Evolutionary conservation across 139 green algal species (phyloP).

Genomic region (Desmodesmus armatus): DNA sequence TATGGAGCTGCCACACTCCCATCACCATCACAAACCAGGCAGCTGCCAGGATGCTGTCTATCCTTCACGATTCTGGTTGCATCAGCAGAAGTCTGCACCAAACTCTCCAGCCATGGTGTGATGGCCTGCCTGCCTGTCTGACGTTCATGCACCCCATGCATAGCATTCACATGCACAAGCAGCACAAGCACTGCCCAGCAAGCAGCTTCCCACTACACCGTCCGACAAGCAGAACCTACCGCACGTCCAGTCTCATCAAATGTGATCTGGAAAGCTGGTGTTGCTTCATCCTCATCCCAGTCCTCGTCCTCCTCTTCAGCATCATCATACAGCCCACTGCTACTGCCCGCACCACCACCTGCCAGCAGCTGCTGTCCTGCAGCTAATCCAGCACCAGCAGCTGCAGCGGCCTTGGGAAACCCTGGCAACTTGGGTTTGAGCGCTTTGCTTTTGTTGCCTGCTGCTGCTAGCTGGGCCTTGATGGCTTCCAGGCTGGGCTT

Average conservation of each 20-base stretch:
- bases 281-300: slow-evolving; percentile 19
- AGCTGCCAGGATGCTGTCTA: too few relatives aligned
- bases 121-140: neutral
- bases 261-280: slow-evolving; percentile 20
- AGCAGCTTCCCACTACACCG: neutral
- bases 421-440: slow-evolving; percentile 27
- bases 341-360: too few relatives aligned
- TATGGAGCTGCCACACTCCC: neutral
- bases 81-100: too few relatives aligned
- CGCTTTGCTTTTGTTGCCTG: neutral
- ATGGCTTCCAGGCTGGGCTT: too few relatives aligned
- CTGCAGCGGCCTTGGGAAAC: neutral
- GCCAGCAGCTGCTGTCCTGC: slow-evolving; percentile 8
- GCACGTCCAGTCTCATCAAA: slow-evolving; percentile 24
- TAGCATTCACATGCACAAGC: too few relatives aligned
- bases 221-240: neutral
- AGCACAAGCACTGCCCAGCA: neutral
- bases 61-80: too few relatives aligned
- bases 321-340: neutral
- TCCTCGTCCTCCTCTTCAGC: slow-evolving; percentile 1
- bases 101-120: too few relatives aligned
- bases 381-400: neutral
- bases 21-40: too few relatives aligned
- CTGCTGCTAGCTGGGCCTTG: too few relatives aligned
- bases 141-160: neutral